Evolutionary conservation across 2,329 filamentous ascomycete genomes (phyloP).

Genomic region (Teratosphaeria gauchensis): DNA sequence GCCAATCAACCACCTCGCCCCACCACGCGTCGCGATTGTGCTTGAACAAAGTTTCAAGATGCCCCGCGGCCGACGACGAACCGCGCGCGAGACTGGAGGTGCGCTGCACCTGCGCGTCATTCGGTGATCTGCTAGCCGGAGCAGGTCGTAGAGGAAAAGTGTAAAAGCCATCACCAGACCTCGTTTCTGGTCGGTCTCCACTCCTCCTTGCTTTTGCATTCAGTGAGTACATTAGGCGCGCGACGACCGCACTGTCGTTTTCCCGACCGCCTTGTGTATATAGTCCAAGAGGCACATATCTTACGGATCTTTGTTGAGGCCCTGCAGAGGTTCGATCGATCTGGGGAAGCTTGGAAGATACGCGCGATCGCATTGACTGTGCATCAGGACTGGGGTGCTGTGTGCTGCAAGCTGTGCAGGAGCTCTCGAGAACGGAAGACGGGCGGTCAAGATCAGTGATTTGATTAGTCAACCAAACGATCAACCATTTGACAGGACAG

Average conservation of each 20-base stretch:
- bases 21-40: not conserved
- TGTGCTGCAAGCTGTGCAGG: not conserved
- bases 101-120: not conserved
- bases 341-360: not conserved
- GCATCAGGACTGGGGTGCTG: too few species aligned
- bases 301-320: not conserved
- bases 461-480: too few species aligned
- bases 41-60: not conserved
- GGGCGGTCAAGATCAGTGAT: slow-evolving; percentile 10
- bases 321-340: not conserved
- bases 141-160: not conserved
- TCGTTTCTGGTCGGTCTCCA: not conserved
- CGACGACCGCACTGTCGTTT: not conserved
- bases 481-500: too few species aligned
- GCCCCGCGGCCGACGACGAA: not conserved
- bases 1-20: not conserved
- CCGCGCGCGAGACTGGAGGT: too few species aligned
- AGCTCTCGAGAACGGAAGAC: not conserved
- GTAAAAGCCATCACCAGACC: not conserved
- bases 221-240: not conserved
- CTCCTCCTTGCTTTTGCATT: not conserved
- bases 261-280: not conserved
- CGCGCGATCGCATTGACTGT: not conserved
- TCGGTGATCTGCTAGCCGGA: not conserved
- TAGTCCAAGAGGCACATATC: not conserved